phyloP scores from a whole-genome alignment of 2,329 filamentous ascomycete species.

The Curvularia hawaiiensis region DNA sequence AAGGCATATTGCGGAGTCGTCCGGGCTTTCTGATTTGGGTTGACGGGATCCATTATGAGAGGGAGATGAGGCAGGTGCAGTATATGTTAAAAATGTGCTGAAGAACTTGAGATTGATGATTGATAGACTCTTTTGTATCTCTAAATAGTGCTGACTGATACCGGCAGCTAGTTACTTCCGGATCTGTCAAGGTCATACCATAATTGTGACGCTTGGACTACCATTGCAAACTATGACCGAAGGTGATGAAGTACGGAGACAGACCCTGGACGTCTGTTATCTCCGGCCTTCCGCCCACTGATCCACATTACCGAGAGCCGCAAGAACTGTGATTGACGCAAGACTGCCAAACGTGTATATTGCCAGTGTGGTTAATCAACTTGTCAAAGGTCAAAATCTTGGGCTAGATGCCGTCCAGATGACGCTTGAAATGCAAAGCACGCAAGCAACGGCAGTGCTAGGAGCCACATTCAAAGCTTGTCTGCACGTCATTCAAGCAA shows the following conservation, averaged over 20 bases:
- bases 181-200: slow-evolving; percentile 2
- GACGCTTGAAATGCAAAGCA: background rate
- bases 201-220: slow-evolving; percentile 16
- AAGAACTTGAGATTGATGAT: background rate
- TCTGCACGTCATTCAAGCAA: background rate
- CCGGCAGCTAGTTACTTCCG: background rate
- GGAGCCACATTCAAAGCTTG: slow-evolving; percentile 9
- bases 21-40: slow-evolving; percentile 57
- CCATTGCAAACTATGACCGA: slow-evolving; percentile 14
- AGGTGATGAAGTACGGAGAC: slow-evolving; percentile 11
- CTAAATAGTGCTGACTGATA: background rate
- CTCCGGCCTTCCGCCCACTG: slow-evolving; percentile 5
- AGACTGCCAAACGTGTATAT: background rate
- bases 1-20: slow-evolving; percentile 60
- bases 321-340: background rate
- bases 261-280: slow-evolving; percentile 11
- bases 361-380: background rate
- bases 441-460: slow-evolving; percentile 1
- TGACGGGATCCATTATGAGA: slow-evolving; percentile 54
- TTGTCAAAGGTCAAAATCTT: background rate
- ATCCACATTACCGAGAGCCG: background rate
- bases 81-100: background rate
- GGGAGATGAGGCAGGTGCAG: background rate
- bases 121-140: background rate
- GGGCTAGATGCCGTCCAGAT: background rate